A percentile compares a stretch with the other conserved stretches of the same genome.
Conservation (phyloP, 139 green algal genomes). For the Zygnema circumcarinatum region DNA sequence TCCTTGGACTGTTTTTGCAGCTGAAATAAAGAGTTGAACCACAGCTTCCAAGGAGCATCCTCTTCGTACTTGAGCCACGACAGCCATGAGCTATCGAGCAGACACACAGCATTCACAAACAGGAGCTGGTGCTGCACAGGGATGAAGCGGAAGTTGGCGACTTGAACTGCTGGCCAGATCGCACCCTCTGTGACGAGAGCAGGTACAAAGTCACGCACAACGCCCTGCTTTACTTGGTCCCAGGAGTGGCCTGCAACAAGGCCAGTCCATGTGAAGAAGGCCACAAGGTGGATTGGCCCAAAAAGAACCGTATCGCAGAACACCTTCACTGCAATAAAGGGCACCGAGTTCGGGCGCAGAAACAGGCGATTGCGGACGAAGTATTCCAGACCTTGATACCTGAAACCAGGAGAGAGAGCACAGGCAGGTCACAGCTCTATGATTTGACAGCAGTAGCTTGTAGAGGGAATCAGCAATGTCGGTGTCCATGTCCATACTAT, state of each 20-base stretch:
- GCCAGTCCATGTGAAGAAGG: slow-evolving; percentile 61
- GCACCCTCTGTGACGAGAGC: slow-evolving; percentile 30
- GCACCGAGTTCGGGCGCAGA: slow-evolving; percentile 33
- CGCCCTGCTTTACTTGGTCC: slow-evolving; percentile 5
- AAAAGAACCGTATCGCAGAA: slow-evolving; percentile 61
- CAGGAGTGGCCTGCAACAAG: slow-evolving; percentile 38
- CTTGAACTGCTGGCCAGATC: slow-evolving; percentile 53
- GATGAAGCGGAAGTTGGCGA: slow-evolving; percentile 55
- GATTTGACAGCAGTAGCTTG: no score
- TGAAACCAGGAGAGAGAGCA: slow-evolving; percentile 1
- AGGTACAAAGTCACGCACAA: slow-evolving; percentile 55
- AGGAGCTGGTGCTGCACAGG: slow-evolving; percentile 60
- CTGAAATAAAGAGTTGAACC: slow-evolving; percentile 1
- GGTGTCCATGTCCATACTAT: no score
- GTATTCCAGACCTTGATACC: slow-evolving; percentile 48
- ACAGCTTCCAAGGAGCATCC: slow-evolving; percentile 54
- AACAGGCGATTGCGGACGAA: slow-evolving; percentile 21
- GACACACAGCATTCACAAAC: slow-evolving; percentile 54
- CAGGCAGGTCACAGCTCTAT: not conserved
- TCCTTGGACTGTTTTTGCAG: not conserved
- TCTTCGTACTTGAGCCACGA: slow-evolving; percentile 60
- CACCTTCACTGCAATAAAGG: slow-evolving; percentile 60
- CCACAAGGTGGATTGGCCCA: slow-evolving; percentile 56
- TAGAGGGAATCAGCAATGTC: no score
- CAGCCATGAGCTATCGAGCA: slow-evolving; percentile 55